phyloP scores from a whole-genome alignment of 441 rosid species.

The Breynia disticha region DNA sequence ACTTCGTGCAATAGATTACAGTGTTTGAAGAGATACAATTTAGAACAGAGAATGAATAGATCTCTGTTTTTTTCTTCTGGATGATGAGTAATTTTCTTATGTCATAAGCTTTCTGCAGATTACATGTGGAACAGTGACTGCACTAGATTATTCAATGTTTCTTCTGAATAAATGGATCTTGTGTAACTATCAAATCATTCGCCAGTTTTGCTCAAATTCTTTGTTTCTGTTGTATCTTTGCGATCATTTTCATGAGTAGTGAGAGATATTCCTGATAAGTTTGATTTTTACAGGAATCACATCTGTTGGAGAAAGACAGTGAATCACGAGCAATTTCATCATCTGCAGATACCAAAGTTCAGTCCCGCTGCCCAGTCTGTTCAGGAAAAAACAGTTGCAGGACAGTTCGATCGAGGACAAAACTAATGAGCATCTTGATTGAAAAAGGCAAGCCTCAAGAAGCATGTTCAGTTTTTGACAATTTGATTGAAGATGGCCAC shows the following conservation, averaged over 20 bases:
- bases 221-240: not conserved
- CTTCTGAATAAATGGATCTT: too few species aligned
- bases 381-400: slow-evolving; percentile 46
- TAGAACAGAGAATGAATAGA: too few species aligned
- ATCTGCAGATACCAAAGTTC: slow-evolving; percentile 16
- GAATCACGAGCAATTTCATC: slow-evolving; percentile 24
- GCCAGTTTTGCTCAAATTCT: not conserved
- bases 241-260: not conserved
- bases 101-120: too few species aligned
- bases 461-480: slow-evolving; percentile 51
- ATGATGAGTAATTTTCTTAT: too few species aligned
- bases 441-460: slow-evolving; percentile 71
- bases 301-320: slow-evolving; percentile 27
- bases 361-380: slow-evolving; percentile 46
- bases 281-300: slow-evolving; percentile 32
- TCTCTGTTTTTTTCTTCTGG: too few species aligned
- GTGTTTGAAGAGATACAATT: too few species aligned
- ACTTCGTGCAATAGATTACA: too few species aligned
- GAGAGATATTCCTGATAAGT: slow-evolving; percentile 2
- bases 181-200: too few species aligned
- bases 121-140: too few species aligned
- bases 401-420: slow-evolving; percentile 71
- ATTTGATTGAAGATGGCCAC: slow-evolving; percentile 71
- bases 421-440: slow-evolving; percentile 65
- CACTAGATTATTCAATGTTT: too few species aligned